Evolutionary conservation across 441 rosid genomes (phyloP), one percentile per base, ranked within the genome.

Genomic region (Capsella rubella): DNA sequence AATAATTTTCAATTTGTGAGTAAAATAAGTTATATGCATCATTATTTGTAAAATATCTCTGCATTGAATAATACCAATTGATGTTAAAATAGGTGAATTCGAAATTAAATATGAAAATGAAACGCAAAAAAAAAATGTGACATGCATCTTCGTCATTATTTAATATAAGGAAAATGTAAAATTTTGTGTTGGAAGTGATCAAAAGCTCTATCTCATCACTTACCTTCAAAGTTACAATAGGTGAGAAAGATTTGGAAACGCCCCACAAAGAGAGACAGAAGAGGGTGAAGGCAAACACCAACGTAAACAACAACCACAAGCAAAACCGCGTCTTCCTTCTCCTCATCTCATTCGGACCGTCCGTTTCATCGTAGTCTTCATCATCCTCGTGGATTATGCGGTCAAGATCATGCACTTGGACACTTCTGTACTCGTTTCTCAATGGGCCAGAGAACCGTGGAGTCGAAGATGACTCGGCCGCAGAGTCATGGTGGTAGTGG

Each of bases 261-360:
- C 91, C 97, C 95, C 93, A 90, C 58, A 91, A 69, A 78, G 91
- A 82, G 79, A 93, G 76, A 63, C 87, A 88, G 77, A 93, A 93
- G 15, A 71, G 43, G 1, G 88, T 67, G 54, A 93, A 93, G 54
- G 89, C 62, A 69, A 84, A 21, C 8, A 88, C 76, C 65, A 87
- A 88, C 71, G 83, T 31, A 64, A 86, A 66, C 27, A 80, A 69
- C 53, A 89, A 82, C 69, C 84, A 82, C 6, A 74, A 4, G 67
- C 89, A 91, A 57, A 90, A 58, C 54, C 93, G 85, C 25, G 81
- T 61, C 6, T 77, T 81, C 46, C 64, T 83, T 5, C 62, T 75
- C 28, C 75, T 71, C 28, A 69, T 72, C 12, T 73, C 71, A 9
- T 57, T 46, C 10, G 31, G 62, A 12, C 70, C 81, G 57, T 43